phyloP scores from a whole-genome alignment of 1,284 basidiomycete species.

The Pterula multifida region DNA sequence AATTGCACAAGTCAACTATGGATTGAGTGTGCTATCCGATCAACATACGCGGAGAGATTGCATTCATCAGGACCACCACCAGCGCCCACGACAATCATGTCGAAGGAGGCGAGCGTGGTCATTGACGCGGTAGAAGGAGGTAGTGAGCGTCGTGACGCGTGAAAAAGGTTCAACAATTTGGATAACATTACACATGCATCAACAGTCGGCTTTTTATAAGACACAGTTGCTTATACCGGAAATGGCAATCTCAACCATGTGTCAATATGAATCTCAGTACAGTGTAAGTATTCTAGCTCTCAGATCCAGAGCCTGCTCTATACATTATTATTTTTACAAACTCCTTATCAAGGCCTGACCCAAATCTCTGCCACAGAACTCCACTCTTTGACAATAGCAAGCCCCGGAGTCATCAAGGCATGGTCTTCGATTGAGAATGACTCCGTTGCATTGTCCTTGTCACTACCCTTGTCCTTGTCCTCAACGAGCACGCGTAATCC shows the following conservation, averaged over 20 bases:
- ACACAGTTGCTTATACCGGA: too few species aligned
- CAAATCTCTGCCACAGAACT: neutral
- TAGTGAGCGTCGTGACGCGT: neutral
- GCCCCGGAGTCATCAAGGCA: neutral
- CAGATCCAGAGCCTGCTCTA: too few species aligned
- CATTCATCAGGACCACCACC: conserved; percentile 70
- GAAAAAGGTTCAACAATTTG: neutral
- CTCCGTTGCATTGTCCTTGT: neutral
- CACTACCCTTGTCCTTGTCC: neutral
- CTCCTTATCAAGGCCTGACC: neutral
- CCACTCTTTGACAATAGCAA: neutral
- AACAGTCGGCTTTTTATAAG: too few species aligned
- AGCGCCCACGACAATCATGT: conserved; percentile 62
- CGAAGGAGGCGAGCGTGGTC: conserved; percentile 28
- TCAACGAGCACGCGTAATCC: neutral
- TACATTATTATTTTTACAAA: neutral
- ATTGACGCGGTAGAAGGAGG: neutral
- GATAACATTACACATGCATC: neutral
- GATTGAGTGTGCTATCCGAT: conserved; percentile 7
- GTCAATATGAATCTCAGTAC: neutral
- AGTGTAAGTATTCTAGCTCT: too few species aligned
- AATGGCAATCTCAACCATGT: neutral
- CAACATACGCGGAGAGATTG: conserved; percentile 57
- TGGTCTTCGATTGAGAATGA: neutral
- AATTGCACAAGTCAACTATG: conserved; percentile 5